These are phyloP conservation scores for Plasmodium berghei DNA, from an alignment of 169 alveolate species.

Conservation along the genomic window DNA sequence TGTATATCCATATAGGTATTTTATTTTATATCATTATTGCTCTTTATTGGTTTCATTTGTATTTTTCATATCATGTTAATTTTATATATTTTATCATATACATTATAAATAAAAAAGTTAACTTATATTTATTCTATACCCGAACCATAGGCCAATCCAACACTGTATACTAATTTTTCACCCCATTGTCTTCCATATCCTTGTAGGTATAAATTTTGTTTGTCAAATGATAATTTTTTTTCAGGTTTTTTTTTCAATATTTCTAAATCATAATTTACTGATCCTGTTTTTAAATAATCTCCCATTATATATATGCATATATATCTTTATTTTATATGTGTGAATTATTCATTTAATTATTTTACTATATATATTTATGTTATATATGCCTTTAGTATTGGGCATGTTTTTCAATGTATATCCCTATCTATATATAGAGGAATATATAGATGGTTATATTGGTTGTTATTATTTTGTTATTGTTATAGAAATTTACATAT, in stretches of 20 bases:
- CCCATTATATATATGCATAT: conserved; percentile 75
- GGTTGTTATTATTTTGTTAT: too few relatives aligned
- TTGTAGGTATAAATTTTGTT: conserved; percentile 82
- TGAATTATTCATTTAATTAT: conserved; percentile 41
- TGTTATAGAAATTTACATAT: too few relatives aligned
- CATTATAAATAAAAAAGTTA: too few relatives aligned
- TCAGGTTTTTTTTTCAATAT: conserved; percentile 80
- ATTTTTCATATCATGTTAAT: neutral
- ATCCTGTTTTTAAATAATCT: conserved; percentile 83
- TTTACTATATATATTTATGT: neutral
- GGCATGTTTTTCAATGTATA: too few relatives aligned
- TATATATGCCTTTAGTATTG: neutral
- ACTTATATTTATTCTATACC: conserved; percentile 77
- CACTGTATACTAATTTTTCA: conserved; percentile 89
- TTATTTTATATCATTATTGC: too few relatives aligned
- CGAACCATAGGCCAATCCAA: conserved; percentile 90
- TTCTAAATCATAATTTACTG: conserved; percentile 80
- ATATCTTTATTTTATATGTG: conserved; percentile 1
- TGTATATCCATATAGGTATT: too few relatives aligned
- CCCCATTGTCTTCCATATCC: conserved; percentile 92
- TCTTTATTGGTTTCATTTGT: neutral
- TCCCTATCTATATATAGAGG: too few relatives aligned
- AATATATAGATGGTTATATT: too few relatives aligned
- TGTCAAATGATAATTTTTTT: conserved; percentile 72
- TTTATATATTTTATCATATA: neutral